phyloP scores from a whole-genome alignment of 163 green algal species.

The Chloromonas sp. region DNA sequence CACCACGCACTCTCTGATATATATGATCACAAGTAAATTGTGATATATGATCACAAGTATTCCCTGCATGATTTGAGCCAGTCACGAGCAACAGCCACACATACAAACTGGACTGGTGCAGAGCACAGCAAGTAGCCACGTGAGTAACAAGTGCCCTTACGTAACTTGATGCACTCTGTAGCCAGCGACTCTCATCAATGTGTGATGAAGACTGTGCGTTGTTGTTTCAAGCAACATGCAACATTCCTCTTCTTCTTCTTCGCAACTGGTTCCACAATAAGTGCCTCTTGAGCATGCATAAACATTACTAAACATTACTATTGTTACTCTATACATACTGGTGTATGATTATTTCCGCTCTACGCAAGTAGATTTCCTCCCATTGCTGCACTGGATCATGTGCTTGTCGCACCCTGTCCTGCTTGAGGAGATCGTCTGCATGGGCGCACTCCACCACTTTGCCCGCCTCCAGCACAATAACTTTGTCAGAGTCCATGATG shows the following conservation, averaged over 20 bases:
- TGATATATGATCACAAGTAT: too few relatives aligned
- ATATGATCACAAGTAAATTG: too few relatives aligned
- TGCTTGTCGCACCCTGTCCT: constrained; percentile 8
- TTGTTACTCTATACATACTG: too few relatives aligned
- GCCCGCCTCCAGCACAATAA: constrained; percentile 57
- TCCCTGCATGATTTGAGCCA: background rate
- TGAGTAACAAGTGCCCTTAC: too few relatives aligned
- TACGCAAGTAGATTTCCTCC: background rate
- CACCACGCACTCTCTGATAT: too few relatives aligned
- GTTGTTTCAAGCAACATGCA: too few relatives aligned
- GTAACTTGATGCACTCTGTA: too few relatives aligned
- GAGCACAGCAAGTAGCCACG: background rate
- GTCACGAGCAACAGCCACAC: background rate
- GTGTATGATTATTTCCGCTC: too few relatives aligned
- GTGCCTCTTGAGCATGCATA: background rate
- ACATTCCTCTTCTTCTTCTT: too few relatives aligned
- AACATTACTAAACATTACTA: background rate
- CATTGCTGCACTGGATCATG: background rate
- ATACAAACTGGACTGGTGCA: background rate
- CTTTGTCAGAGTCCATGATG: constrained; percentile 82
- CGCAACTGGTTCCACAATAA: too few relatives aligned
- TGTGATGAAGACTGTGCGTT: background rate
- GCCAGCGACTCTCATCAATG: too few relatives aligned
- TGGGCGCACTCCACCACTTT: constrained; percentile 37
- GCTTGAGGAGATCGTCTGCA: constrained; percentile 30